Conservation (phyloP, 2,329 filamentous ascomycete species). For the Davidsoniella australis region DNA sequence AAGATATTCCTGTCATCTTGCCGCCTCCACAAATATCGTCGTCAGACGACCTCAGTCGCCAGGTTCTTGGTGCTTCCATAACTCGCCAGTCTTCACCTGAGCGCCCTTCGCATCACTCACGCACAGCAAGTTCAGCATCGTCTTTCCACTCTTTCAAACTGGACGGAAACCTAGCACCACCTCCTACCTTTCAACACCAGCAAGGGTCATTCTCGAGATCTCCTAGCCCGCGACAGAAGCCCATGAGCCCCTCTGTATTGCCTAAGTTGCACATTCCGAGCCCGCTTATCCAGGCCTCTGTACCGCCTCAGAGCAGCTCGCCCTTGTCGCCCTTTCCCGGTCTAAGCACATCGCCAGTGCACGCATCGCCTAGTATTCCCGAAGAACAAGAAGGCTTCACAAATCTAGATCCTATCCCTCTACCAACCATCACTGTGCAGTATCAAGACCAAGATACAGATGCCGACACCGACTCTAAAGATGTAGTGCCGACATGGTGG, state of each 20-base stretch:
- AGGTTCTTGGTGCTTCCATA: conserved; percentile 1
- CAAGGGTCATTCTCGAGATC: not conserved
- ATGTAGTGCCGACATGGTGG: conserved; percentile 46
- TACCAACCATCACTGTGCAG: conserved; percentile 5
- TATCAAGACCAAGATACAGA: conserved; percentile 2
- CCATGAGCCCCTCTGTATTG: conserved; percentile 4
- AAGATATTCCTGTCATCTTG: not conserved
- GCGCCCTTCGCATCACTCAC: conserved; percentile 3
- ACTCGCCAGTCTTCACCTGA: conserved; percentile 3
- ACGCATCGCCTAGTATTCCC: conserved; percentile 5
- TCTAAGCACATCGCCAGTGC: conserved; percentile 20
- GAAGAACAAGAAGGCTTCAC: not conserved
- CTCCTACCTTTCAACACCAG: conserved; percentile 16
- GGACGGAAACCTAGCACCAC: conserved; percentile 26
- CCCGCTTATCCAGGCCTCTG: conserved; percentile 30
- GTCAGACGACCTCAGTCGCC: conserved; percentile 2
- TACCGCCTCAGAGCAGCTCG: conserved; percentile 16
- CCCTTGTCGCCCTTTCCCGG: conserved; percentile 31
- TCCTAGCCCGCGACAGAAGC: conserved; percentile 6
- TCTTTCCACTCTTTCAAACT: conserved; percentile 16
- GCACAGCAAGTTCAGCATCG: conserved; percentile 12
- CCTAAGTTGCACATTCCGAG: conserved; percentile 28
- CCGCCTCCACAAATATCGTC: not conserved
- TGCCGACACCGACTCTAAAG: not conserved
- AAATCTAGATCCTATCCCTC: not conserved